phyloP scores from a whole-genome alignment of 2,329 filamentous ascomycete species.

The Passalora sequoiae region DNA sequence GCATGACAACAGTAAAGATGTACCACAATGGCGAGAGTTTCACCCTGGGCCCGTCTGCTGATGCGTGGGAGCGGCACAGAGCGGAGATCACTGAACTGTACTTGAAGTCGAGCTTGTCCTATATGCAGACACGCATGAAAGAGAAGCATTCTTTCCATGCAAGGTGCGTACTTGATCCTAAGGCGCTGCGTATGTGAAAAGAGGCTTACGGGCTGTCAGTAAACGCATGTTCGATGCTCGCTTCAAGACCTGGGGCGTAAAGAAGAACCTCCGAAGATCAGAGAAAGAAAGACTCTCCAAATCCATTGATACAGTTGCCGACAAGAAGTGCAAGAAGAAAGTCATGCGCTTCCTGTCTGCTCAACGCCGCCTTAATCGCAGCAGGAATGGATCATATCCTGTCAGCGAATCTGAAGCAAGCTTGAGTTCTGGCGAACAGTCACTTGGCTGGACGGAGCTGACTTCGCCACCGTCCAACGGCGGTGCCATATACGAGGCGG shows the following conservation, averaged over 20 bases:
- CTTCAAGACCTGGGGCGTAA: neutral
- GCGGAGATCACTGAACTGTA: conserved; percentile 1
- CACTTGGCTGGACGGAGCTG: too few species aligned
- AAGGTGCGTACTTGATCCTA: neutral
- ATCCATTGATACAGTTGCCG: neutral
- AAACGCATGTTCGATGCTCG: conserved; percentile 3
- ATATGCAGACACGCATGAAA: neutral
- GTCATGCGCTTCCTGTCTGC: neutral
- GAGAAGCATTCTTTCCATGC: neutral
- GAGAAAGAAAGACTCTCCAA: conserved; percentile 1
- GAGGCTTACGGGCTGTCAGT: neutral
- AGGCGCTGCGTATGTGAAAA: neutral
- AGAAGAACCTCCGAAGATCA: neutral
- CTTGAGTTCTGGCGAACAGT: too few species aligned
- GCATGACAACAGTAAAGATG: too few species aligned
- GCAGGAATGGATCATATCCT: neutral
- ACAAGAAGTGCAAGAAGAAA: neutral
- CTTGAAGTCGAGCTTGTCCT: neutral
- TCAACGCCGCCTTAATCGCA: neutral
- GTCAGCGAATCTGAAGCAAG: too few species aligned
- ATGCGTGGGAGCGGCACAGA: neutral
- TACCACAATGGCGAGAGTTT: neutral
- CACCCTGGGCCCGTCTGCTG: neutral
- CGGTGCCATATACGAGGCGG: too few species aligned
- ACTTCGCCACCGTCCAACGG: too few species aligned